Evolutionary conservation across 805 yeast species (phyloP), one percentile per base, ranked within the genome.

Genomic region (Candida rishiriensis): DNA sequence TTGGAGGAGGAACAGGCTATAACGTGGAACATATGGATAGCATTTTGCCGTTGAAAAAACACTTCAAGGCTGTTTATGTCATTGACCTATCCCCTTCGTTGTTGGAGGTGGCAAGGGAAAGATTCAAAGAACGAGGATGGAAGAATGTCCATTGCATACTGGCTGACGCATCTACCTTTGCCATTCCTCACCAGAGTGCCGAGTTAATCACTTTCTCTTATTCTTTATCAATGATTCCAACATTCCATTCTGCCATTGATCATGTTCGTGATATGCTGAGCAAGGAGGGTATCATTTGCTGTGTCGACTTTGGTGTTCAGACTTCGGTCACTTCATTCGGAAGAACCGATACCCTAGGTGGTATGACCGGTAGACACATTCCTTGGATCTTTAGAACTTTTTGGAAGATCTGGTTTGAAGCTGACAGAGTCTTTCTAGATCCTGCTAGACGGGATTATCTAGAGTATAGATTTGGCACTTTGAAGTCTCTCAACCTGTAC

Each of bases 321-420:
- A 72, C 84, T 18, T 64, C 70, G 38, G 81, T 81, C 41, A 80
- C 82, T 38, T 70, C 79, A 5, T 69, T 80, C 44, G 89, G 89
- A 15, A 76, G 87, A 60, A 74, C 81, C 41, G 79, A 84, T 57
- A 83, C 90, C 9, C 65, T 85, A 31, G 95, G 95, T 41, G 93
- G 95, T 9, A 67, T 81, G 51, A 74, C 74, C 29, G 75, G 79
- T 55, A 73, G 95, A 57, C 85, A 85, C 60, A 81, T 78, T 48
- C 83, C 88, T 26, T 86, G 95, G 95, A 49, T 83, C 44, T 72
- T 76, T 40, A 73, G 95, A 60, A 84, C 87, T 29, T 87, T 86
- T 60, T 86, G 95, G 95, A 75, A 89, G 58, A 69, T 83, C 36
- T 87, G 95, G 95, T 86, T 87, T 63, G 95, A 86, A 64, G 83